A percentile compares a stretch with the other conserved stretches of the same genome.
phyloP scores from a whole-genome alignment of 345 rosid species.

The Brassica cretica region DNA sequence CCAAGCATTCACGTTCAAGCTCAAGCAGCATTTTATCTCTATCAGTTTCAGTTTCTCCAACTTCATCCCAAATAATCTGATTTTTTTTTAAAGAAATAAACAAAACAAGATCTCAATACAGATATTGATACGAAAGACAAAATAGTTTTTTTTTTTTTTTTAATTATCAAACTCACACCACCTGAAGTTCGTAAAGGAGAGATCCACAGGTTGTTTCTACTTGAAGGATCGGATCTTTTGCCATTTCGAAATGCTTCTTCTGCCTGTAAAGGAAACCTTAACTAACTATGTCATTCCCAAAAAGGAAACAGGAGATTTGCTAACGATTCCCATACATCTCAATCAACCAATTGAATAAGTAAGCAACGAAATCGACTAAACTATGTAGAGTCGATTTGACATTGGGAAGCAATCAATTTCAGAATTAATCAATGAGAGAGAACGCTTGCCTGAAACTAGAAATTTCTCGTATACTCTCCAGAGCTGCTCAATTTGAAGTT shows the following conservation, averaged over 20 bases:
- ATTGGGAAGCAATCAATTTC: not conserved
- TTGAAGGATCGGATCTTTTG: conserved; percentile 18
- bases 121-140: not conserved
- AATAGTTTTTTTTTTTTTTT: not conserved
- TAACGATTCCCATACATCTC: not conserved
- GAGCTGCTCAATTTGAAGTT: conserved; percentile 15
- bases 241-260: conserved; percentile 50
- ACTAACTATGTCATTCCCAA: not conserved
- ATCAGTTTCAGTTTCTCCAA: conserved; percentile 84
- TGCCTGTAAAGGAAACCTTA: conserved; percentile 23
- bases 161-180: not conserved
- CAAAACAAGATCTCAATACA: not conserved
- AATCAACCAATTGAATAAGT: conserved; percentile 9
- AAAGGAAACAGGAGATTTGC: not conserved
- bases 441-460: conserved; percentile 30
- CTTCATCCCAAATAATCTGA: conserved; percentile 46
- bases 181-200: conserved; percentile 83
- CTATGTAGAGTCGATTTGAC: not conserved
- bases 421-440: not conserved
- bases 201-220: conserved; percentile 83
- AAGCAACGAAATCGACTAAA: not conserved
- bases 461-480: conserved; percentile 23
- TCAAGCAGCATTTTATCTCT: conserved; percentile 88
- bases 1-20: conserved; percentile 90
- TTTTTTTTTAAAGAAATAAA: not conserved